A percentile compares a stretch with the other conserved stretches of the same genome.
These are phyloP conservation scores for Phyllosticta paracitricarpa DNA, from an alignment of 2,329 filamentous ascomycete species.

Conservation along the genomic window DNA sequence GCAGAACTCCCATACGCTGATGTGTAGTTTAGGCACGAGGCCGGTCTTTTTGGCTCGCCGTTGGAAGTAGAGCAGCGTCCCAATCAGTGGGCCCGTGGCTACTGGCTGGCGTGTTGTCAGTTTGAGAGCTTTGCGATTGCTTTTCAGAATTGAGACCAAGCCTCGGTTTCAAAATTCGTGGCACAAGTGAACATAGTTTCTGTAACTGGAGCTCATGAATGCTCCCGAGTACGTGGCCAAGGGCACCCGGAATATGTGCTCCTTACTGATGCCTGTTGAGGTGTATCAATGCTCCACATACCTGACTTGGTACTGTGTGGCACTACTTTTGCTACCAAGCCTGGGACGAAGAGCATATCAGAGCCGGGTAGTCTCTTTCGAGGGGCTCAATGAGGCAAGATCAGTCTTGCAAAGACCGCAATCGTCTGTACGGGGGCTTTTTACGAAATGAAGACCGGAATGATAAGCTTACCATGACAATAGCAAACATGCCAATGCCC, in stretches of 20 bases:
- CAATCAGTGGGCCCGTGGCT: conserved; percentile 26
- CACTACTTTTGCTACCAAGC: too few relatives aligned
- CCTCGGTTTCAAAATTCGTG: too few relatives aligned
- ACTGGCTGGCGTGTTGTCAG: conserved; percentile 20
- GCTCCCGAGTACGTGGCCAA: too few relatives aligned
- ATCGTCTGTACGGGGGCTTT: not conserved
- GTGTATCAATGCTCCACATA: too few relatives aligned
- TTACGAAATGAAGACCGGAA: not conserved
- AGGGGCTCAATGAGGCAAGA: conserved; percentile 10
- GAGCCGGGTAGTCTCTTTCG: too few relatives aligned
- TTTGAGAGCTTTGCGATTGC: conserved; percentile 14
- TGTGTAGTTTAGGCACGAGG: conserved; percentile 17
- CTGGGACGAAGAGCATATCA: too few relatives aligned
- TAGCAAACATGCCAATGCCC: conserved; percentile 36
- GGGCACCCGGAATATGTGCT: too few relatives aligned
- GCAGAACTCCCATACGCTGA: conserved; percentile 25
- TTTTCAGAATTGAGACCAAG: conserved; percentile 17
- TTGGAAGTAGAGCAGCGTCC: conserved; percentile 30
- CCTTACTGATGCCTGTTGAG: too few relatives aligned
- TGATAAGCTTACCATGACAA: conserved; percentile 19
- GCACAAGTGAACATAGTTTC: too few relatives aligned
- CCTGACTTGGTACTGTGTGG: too few relatives aligned
- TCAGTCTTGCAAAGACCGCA: conserved; percentile 20
- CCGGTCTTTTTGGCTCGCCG: conserved; percentile 22
- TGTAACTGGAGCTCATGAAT: too few relatives aligned